These are phyloP conservation scores for Guillardia theta DNA, from an alignment of 78 protist genomes.

Conservation along the genomic window DNA sequence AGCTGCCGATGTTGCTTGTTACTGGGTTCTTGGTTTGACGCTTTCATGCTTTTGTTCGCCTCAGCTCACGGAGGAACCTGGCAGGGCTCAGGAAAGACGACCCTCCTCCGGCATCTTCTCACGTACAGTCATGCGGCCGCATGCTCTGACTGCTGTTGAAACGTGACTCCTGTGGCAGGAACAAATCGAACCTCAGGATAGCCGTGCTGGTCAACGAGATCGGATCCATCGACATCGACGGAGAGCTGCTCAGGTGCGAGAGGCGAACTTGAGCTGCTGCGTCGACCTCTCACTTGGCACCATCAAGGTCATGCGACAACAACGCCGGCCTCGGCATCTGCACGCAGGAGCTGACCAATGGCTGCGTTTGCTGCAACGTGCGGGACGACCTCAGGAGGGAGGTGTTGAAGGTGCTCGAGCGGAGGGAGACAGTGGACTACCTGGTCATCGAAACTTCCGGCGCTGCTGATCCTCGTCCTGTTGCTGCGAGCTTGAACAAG, in stretches of 20 bases:
- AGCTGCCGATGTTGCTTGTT: not conserved
- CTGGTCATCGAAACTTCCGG: conserved; percentile 19
- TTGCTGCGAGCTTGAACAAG: not conserved
- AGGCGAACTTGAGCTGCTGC: too few relatives aligned
- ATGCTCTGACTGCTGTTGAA: too few relatives aligned
- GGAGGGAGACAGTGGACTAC: not conserved
- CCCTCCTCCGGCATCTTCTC: not conserved
- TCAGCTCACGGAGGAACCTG: too few relatives aligned
- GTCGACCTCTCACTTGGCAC: too few relatives aligned
- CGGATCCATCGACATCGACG: conserved; percentile 3
- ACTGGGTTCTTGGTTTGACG: conserved; percentile 11
- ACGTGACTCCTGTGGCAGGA: too few relatives aligned
- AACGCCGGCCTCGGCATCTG: conserved; percentile 4
- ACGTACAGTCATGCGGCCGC: too few relatives aligned
- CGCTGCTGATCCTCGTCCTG: conserved; percentile 16
- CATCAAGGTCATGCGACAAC: too few relatives aligned
- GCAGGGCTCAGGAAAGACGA: conserved; percentile 9
- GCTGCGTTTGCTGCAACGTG: not conserved
- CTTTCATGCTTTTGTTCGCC: too few relatives aligned
- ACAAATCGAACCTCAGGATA: not conserved
- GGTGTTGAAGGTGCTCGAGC: not conserved
- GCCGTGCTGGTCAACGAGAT: conserved; percentile 26
- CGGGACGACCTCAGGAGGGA: not conserved
- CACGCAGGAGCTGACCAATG: not conserved
- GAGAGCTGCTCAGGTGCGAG: not conserved